A percentile compares a stretch with the other conserved stretches of the same genome.
phyloP scores from a whole-genome alignment of 2,329 filamentous ascomycete genomes.

The Sporothrix protearum region DNA sequence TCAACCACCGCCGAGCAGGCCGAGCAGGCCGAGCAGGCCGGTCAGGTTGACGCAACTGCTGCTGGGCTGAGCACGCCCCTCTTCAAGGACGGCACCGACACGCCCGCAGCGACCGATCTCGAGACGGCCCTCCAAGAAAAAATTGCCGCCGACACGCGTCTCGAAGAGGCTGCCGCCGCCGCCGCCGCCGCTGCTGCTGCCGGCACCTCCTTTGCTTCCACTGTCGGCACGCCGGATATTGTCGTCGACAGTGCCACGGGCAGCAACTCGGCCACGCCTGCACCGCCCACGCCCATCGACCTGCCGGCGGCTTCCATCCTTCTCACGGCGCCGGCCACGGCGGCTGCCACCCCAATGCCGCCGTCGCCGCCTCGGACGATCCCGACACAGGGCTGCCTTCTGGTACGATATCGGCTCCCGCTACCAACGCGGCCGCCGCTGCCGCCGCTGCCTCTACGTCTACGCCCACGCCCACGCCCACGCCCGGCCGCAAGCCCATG shows the following conservation, averaged over 20 bases:
- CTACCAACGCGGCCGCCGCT: not conserved
- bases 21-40: not conserved
- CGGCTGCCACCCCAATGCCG: not conserved
- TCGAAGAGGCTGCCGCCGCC: slow-evolving; percentile 15
- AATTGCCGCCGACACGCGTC: slow-evolving; percentile 23
- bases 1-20: not conserved
- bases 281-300: not conserved
- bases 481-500: slow-evolving; percentile 27
- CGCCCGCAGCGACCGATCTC: slow-evolving; percentile 10
- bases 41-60: not conserved
- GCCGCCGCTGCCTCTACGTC: not conserved
- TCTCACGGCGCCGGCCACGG: not conserved
- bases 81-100: not conserved
- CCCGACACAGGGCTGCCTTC: not conserved
- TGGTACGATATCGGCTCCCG: too few relatives aligned
- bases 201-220: not conserved
- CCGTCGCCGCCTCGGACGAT: not conserved
- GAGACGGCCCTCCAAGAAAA: slow-evolving; percentile 20
- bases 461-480: not conserved
- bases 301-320: not conserved
- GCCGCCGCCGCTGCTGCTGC: slow-evolving; percentile 12
- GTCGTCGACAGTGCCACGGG: slow-evolving; percentile 20
- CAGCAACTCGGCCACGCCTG: not conserved
- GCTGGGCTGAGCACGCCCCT: not conserved
- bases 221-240: not conserved